A percentile compares a stretch with the other conserved stretches of the same genome.
phyloP scores from a whole-genome alignment of 768 basidiomycete species.

The Cantharellus cinnabarinus region DNA sequence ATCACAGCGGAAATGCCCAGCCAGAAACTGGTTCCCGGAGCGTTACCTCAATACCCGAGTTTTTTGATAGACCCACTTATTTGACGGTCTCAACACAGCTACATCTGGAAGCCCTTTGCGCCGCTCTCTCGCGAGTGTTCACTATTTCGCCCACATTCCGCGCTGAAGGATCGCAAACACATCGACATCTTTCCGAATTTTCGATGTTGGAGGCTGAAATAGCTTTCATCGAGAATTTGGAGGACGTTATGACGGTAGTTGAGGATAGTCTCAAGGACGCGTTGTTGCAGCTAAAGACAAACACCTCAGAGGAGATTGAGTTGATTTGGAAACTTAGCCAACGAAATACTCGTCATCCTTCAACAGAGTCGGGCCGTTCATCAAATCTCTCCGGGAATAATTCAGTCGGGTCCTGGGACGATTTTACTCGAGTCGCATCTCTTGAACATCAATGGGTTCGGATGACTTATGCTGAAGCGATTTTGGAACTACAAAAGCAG shows the following conservation, averaged over 20 bases:
- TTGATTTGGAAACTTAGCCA: not conserved
- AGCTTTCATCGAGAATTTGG: constrained; percentile 33
- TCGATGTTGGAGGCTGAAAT: constrained; percentile 99
- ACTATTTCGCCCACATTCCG: constrained; percentile 89
- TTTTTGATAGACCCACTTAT: constrained; percentile 58
- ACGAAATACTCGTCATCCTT: constrained; percentile 7
- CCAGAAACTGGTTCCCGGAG: constrained; percentile 4
- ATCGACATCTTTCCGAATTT: constrained; percentile 89
- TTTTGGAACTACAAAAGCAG: constrained; percentile 30
- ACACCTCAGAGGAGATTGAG: constrained; percentile 6
- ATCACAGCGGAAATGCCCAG: not conserved
- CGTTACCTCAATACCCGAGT: constrained; percentile 24
- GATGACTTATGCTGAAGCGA: constrained; percentile 61
- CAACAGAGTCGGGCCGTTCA: constrained; percentile 1
- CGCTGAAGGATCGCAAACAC: constrained; percentile 74
- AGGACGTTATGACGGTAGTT: constrained; percentile 32
- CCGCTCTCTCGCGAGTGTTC: constrained; percentile 64
- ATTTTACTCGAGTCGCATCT: constrained; percentile 2
- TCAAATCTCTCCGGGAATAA: constrained; percentile 16
- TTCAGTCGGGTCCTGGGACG: not conserved
- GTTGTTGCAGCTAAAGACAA: constrained; percentile 11
- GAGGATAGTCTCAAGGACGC: constrained; percentile 33
- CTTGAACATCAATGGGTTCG: constrained; percentile 47
- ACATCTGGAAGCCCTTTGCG: constrained; percentile 75
- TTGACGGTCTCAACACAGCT: constrained; percentile 93